Conservation (phyloP, 2,329 filamentous ascomycete genomes). For the Pseudocercospora crystallina region DNA sequence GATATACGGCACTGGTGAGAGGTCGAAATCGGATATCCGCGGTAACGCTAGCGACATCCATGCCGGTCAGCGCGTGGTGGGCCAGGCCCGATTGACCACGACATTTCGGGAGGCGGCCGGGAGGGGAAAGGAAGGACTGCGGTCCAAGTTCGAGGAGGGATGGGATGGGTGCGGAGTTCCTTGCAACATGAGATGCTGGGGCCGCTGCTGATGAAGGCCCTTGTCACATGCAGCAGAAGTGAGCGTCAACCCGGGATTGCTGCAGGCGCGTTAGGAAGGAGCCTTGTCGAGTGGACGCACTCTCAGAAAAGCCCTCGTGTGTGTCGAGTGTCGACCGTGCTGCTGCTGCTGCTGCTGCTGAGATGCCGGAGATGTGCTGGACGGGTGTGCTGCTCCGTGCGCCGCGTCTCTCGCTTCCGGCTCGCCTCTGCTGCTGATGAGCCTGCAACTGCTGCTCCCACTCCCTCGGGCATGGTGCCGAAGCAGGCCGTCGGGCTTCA, state of each 20-base stretch:
- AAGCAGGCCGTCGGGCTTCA: too few species aligned
- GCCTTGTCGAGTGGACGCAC: not conserved
- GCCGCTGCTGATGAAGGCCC: not conserved
- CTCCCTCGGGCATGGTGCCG: too few species aligned
- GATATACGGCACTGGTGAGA: not conserved
- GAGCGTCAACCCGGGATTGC: not conserved
- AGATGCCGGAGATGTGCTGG: too few species aligned
- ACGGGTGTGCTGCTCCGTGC: not conserved
- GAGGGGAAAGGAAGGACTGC: not conserved
- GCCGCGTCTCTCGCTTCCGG: not conserved
- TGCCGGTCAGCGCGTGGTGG: constrained; percentile 2
- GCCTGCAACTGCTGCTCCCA: too few species aligned
- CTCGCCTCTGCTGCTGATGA: too few species aligned
- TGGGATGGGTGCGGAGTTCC: not conserved
- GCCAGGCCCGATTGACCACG: not conserved
- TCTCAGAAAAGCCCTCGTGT: not conserved
- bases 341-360: not conserved
- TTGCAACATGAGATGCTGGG: not conserved
- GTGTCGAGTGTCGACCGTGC: not conserved
- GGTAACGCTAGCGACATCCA: not conserved
- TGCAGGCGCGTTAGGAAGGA: not conserved
- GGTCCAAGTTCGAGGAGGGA: constrained; percentile 5
- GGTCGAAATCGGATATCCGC: not conserved
- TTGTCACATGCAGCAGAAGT: not conserved
- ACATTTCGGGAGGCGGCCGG: constrained; percentile 3